These are phyloP conservation scores for Pythium sp. DNA, from an alignment of 352 stramenopile genomes.

Conservation along the genomic window DNA sequence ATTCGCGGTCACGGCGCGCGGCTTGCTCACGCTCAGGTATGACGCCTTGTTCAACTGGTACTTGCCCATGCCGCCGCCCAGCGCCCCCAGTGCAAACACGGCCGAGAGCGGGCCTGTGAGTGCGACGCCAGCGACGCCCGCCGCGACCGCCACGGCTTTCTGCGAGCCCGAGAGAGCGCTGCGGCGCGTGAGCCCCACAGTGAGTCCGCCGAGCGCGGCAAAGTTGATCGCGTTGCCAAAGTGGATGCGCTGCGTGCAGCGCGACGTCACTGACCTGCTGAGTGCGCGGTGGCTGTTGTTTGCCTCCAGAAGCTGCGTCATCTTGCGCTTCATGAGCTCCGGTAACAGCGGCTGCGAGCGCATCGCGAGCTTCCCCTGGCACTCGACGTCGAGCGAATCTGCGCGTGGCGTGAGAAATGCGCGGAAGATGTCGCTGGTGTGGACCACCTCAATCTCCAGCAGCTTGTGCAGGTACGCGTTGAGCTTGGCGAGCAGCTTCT, in stretches of 20 bases:
- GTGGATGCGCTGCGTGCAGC: constrained; percentile 30
- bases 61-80: constrained; percentile 55
- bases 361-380: neutral
- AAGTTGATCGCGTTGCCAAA: constrained; percentile 49
- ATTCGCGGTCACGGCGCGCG: constrained; percentile 11
- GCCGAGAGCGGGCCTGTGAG: constrained; percentile 52
- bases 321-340: constrained; percentile 2
- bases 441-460: constrained; percentile 51
- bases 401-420: constrained; percentile 45
- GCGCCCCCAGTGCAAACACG: constrained; percentile 45
- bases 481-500: constrained; percentile 43
- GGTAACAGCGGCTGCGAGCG: constrained; percentile 3
- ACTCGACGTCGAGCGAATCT: constrained; percentile 32
- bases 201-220: constrained; percentile 45
- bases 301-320: neutral
- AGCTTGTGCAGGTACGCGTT: constrained; percentile 65
- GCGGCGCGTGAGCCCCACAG: constrained; percentile 47
- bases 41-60: constrained; percentile 68
- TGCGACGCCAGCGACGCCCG: constrained; percentile 48
- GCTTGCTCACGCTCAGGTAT: constrained; percentile 47
- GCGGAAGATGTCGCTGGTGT: constrained; percentile 36
- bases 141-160: constrained; percentile 49
- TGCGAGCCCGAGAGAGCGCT: constrained; percentile 52
- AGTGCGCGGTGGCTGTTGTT: neutral
- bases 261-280: constrained; percentile 22